Base-by-base conservation (phyloP, 2,329 filamentous ascomycete genomes). In the Periconia sp. region DNA sequence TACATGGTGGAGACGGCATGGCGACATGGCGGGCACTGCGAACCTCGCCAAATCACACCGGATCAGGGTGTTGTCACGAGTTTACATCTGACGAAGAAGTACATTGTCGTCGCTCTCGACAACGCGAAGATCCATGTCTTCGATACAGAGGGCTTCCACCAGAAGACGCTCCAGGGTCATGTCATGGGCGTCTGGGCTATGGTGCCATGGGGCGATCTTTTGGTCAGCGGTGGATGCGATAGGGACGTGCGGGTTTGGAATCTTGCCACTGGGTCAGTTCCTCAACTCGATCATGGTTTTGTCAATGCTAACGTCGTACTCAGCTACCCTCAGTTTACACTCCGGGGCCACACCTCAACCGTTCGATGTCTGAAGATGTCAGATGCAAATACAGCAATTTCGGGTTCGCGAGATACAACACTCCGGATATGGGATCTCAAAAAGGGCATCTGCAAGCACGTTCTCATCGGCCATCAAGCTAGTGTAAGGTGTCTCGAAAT, bases 101-200 rank as follows among this genome's bases (percentile, higher is more conserved):
- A 97, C 73, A 97, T 99, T 61, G 91, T 99, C 34, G 91, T 97
- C 52, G 94, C 94, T 36, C 81, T 99, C 50, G 94, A 99, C 75
- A 99, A 97, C 71, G 92, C 94, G 25, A 95, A 95, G 76, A 99
- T 99, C 32, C 94, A 99, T 70, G 92, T 99, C 18, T 99, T 97
- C 66, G 89, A 97, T 68, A 92, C 90, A 1, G 84, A 94, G 55
- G 94, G 94, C 23, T 86, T 91, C 57, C 85, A 90, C 52, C 85
- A 95, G 59, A 89, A 91, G 67, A 96, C 90, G 2, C 75, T 99
- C 19, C 87, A 94, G 64, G 94, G 94, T 9, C 94, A 99, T 73
- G 89, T 97, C 31, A 99, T 99, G 94, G 94, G 94, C 28, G 94
- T 99, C 15, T 99, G 94, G 94, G 94, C 94, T 35, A 97, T 99